A percentile compares a stretch with the other conserved stretches of the same genome.
Conservation (phyloP, 2,329 filamentous ascomycete species). For the Neoscytalidium dimidiatum region DNA sequence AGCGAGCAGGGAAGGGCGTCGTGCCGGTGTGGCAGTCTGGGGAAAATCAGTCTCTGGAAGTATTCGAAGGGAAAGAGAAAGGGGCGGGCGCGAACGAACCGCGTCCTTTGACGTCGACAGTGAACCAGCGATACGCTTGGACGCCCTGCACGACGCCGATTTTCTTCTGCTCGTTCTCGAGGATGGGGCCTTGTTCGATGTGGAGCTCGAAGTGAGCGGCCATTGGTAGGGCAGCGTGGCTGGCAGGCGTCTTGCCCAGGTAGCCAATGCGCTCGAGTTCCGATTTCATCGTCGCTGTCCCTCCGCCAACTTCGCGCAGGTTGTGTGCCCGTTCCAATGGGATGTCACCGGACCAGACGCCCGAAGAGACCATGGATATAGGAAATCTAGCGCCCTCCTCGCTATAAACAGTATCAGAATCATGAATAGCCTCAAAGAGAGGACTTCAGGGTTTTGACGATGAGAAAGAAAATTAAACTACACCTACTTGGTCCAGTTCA, state of each 20-base stretch:
- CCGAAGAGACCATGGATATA: slow-evolving; percentile 71
- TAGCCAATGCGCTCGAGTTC: slow-evolving; percentile 75
- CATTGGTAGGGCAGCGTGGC: slow-evolving; percentile 63
- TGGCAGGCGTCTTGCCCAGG: slow-evolving; percentile 60
- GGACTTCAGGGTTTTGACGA: not conserved
- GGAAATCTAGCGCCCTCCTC: slow-evolving; percentile 83
- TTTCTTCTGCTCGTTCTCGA: slow-evolving; percentile 64
- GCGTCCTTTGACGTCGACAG: slow-evolving; percentile 63
- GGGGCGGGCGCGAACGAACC: not conserved
- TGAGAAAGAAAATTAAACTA: not conserved
- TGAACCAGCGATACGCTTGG: slow-evolving; percentile 76
- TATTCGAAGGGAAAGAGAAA: not conserved
- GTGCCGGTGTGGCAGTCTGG: slow-evolving; percentile 73
- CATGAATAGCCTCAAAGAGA: too few species aligned
- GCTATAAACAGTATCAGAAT: slow-evolving; percentile 39
- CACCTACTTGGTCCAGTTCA: slow-evolving; percentile 73
- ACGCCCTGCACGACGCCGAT: slow-evolving; percentile 73
- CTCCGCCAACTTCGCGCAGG: slow-evolving; percentile 63
- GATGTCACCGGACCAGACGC: slow-evolving; percentile 74
- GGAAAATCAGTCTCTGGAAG: not conserved
- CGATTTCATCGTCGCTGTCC: slow-evolving; percentile 63
- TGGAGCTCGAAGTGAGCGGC: slow-evolving; percentile 82
- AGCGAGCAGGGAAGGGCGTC: slow-evolving; percentile 66
- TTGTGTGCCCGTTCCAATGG: slow-evolving; percentile 63
- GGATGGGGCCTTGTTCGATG: slow-evolving; percentile 79